Evolutionary conservation across 2,329 filamentous ascomycete species (phyloP).

Genomic region (Neofusicoccum kwambonambiense): DNA sequence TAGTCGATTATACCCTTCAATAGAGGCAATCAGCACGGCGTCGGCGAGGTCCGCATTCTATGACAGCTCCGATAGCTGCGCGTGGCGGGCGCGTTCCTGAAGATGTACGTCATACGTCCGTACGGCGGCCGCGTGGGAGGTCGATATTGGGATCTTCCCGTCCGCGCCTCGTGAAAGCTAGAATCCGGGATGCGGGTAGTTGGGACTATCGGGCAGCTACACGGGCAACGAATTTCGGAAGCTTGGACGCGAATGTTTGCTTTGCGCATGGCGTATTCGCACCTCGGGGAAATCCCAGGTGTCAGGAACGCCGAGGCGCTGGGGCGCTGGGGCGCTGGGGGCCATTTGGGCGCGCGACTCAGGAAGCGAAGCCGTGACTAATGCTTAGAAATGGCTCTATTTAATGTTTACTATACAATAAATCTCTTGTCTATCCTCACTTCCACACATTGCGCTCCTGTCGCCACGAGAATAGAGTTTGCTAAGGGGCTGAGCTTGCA

Average conservation of each 20-base stretch:
- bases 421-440: not conserved
- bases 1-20: slow-evolving; percentile 8
- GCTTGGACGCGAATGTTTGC: slow-evolving; percentile 5
- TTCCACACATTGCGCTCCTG: not conserved
- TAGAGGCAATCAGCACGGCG: not conserved
- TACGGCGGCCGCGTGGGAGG: not conserved
- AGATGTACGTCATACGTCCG: slow-evolving; percentile 1
- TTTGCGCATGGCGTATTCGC: not conserved
- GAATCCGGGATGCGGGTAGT: not conserved
- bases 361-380: not conserved
- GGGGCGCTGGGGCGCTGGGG: not conserved
- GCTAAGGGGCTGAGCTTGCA: not conserved
- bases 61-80: not conserved
- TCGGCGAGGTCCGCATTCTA: not conserved
- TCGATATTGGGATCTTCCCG: slow-evolving; percentile 12
- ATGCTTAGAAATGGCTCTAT: slow-evolving; percentile 11
- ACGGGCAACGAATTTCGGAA: slow-evolving; percentile 1
- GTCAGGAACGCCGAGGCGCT: not conserved
- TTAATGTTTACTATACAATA: slow-evolving; percentile 14
- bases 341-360: not conserved
- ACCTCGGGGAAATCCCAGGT: not conserved
- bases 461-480: not conserved
- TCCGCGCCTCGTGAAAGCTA: not conserved
- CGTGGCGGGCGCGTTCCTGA: not conserved
- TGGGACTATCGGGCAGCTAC: slow-evolving; percentile 9